Evolutionary conservation across 164 flowering plant genomes (phyloP).

Genomic region (Tinospora cordifolia): DNA sequence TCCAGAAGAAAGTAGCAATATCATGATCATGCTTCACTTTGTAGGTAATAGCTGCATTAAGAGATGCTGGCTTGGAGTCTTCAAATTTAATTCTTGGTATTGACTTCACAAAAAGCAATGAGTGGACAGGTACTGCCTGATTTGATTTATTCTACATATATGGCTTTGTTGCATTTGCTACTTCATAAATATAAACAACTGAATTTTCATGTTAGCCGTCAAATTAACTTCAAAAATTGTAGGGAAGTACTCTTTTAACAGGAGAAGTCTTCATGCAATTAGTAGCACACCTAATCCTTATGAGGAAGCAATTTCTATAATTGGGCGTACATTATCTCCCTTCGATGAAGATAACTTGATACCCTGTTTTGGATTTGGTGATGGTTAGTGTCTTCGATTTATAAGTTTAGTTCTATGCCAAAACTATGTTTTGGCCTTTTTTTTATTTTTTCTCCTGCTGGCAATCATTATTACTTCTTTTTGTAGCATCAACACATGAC

Average conservation of each 20-base stretch:
- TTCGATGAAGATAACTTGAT: slow-evolving; percentile 89
- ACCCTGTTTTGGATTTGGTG: slow-evolving; percentile 97
- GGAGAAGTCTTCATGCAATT: slow-evolving; percentile 73
- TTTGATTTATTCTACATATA: not conserved
- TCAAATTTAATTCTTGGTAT: slow-evolving; percentile 84
- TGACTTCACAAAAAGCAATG: slow-evolving; percentile 94
- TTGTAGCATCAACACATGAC: slow-evolving; percentile 73
- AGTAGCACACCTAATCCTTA: slow-evolving; percentile 69
- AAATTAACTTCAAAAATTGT: slow-evolving; percentile 14
- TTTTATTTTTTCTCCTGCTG: too few relatives aligned
- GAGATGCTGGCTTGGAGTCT: slow-evolving; percentile 89
- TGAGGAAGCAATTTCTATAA: slow-evolving; percentile 87
- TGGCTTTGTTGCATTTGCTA: not conserved
- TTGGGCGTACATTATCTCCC: slow-evolving; percentile 73
- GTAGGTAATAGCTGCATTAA: slow-evolving; percentile 62
- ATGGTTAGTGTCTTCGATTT: slow-evolving; percentile 58
- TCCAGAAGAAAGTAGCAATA: not conserved
- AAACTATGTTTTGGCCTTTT: not conserved
- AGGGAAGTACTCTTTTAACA: slow-evolving; percentile 61
- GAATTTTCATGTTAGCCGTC: not conserved
- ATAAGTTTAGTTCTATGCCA: not conserved
- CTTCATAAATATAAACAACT: not conserved
- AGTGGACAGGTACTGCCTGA: slow-evolving; percentile 64
- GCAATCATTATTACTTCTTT: not conserved
- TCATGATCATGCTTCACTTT: slow-evolving; percentile 3